phyloP scores from a whole-genome alignment of 176 grass and related monocot genomes.

The Oryza meyeriana region DNA sequence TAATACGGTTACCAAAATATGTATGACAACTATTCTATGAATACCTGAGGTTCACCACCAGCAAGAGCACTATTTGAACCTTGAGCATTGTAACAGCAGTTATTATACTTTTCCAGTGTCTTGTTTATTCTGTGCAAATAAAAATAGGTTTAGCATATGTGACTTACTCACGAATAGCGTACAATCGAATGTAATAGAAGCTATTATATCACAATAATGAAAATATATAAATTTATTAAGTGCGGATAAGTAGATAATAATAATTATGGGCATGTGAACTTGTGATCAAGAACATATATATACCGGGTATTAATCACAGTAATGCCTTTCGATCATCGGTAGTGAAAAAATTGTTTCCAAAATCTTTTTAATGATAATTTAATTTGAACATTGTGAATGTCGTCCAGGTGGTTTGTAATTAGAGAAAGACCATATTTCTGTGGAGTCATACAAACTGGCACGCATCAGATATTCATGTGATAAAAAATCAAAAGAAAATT shows the following conservation, averaged over 20 bases:
- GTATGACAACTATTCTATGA: neutral
- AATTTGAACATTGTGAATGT: neutral
- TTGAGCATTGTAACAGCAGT: slow-evolving; percentile 47
- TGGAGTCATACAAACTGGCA: neutral
- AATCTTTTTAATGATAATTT: neutral
- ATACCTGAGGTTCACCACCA: slow-evolving; percentile 57
- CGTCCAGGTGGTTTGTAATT: neutral
- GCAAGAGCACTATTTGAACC: slow-evolving; percentile 29
- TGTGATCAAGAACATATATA: neutral
- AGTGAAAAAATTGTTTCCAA: neutral
- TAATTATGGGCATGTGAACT: neutral
- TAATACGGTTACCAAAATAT: neutral
- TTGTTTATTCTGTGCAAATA: slow-evolving; percentile 35
- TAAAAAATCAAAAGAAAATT: neutral
- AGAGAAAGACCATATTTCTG: neutral
- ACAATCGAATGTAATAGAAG: neutral
- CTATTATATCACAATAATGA: neutral
- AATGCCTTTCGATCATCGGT: neutral
- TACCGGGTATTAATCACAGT: neutral
- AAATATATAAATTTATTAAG: neutral
- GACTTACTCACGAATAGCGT: neutral
- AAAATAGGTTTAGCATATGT: neutral
- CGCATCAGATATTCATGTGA: neutral
- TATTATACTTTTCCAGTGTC: slow-evolving; percentile 59
- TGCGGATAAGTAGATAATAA: neutral